Evolutionary conservation across 352 stramenopile genomes (phyloP).

Genomic region (Phytophthora pinifolia): DNA sequence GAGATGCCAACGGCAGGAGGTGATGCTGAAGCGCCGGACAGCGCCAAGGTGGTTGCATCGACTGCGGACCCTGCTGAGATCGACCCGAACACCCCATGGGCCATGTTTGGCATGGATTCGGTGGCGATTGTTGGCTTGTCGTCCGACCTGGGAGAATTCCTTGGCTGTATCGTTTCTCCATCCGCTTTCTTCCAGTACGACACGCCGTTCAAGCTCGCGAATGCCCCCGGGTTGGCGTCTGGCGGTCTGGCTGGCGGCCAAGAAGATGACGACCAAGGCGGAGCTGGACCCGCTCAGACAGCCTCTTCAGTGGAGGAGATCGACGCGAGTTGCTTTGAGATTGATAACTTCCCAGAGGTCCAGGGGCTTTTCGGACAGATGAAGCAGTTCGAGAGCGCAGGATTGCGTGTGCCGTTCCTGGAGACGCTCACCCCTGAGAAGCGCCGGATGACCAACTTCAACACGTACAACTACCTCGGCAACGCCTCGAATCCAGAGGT

Average conservation of each 20-base stretch:
- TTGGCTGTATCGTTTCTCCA: constrained; percentile 68
- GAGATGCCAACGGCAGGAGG: constrained; percentile 9
- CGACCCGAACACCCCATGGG: constrained; percentile 61
- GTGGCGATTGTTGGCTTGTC: constrained; percentile 67
- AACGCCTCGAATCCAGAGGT: constrained; percentile 64
- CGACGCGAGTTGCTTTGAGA: constrained; percentile 64
- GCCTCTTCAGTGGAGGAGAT: constrained; percentile 60
- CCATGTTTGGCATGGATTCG: constrained; percentile 65
- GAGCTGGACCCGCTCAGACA: constrained; percentile 18
- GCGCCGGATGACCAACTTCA: constrained; percentile 81
- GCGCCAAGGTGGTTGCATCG: constrained; percentile 10
- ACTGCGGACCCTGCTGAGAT: constrained; percentile 30
- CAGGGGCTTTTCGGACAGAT: constrained; percentile 64
- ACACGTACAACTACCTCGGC: constrained; percentile 87
- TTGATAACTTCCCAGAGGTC: constrained; percentile 68
- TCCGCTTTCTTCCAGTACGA: constrained; percentile 75
- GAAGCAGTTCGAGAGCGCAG: constrained; percentile 72
- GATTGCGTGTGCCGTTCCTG: constrained; percentile 66
- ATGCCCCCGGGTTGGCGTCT: constrained; percentile 54
- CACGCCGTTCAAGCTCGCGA: constrained; percentile 56
- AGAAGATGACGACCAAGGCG: constrained; percentile 23
- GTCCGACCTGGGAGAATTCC: constrained; percentile 63
- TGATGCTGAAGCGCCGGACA: constrained; percentile 10
- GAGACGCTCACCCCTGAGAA: constrained; percentile 72
- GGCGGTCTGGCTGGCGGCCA: constrained; percentile 57